phyloP scores from a whole-genome alignment of 305 asterid species.

The Fraxinus greggii region DNA sequence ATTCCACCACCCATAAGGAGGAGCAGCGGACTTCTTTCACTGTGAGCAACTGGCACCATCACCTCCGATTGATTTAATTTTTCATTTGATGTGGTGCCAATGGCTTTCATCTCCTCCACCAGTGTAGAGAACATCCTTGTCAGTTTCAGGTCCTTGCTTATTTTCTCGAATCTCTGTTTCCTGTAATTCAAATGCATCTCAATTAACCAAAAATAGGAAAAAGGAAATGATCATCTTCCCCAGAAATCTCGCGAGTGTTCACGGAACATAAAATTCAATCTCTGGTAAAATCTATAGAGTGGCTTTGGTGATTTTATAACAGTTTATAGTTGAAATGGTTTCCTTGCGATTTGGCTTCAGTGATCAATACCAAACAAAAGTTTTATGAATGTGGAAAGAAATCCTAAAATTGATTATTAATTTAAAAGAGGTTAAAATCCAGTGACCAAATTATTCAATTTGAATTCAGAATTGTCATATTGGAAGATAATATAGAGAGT shows the following conservation, averaged over 20 bases:
- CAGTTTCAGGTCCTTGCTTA: conserved; percentile 71
- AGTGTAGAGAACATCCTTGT: conserved; percentile 65
- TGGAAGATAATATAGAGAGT: too few relatives aligned
- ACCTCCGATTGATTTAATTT: conserved; percentile 56
- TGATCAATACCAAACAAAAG: neutral
- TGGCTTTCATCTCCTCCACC: conserved; percentile 84
- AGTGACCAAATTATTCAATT: too few relatives aligned
- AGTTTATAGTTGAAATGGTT: neutral
- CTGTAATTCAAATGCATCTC: conserved; percentile 27
- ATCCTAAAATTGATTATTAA: too few relatives aligned
- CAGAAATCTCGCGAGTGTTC: neutral
- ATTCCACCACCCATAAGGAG: conserved; percentile 98
- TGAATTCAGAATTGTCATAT: too few relatives aligned
- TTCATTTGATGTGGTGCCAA: conserved; percentile 37
- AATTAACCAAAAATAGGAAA: neutral
- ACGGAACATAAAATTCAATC: neutral
- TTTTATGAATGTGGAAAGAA: neutral
- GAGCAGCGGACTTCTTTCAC: conserved; percentile 78
- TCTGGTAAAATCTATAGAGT: neutral
- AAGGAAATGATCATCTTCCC: neutral
- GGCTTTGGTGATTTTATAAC: neutral
- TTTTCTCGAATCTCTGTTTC: conserved; percentile 79
- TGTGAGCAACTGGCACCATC: conserved; percentile 76
- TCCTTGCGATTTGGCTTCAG: neutral
- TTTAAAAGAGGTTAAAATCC: too few relatives aligned